phyloP scores from a whole-genome alignment of 139 green algal genomes.

The Chlorella sorokiniana region DNA sequence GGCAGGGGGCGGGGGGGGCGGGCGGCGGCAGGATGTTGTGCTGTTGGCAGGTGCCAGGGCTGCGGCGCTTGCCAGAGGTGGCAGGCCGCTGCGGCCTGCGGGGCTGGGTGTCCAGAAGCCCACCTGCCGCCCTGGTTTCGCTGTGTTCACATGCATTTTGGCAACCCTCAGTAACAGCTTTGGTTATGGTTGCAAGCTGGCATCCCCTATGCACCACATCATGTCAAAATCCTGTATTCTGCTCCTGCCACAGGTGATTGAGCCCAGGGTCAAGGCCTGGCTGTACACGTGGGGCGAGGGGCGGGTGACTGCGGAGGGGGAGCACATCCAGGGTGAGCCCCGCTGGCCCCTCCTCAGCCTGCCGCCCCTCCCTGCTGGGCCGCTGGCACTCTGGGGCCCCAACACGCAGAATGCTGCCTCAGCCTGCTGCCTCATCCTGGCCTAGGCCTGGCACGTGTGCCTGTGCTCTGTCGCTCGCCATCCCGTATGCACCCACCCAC shows the following conservation, averaged over 20 bases:
- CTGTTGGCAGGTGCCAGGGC: not conserved
- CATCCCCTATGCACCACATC: not conserved
- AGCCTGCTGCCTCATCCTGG: too few species aligned
- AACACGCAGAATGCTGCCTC: too few species aligned
- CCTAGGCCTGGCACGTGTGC: too few species aligned
- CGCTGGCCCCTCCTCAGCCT: not conserved
- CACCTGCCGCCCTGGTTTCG: too few species aligned
- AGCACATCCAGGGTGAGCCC: slow-evolving; percentile 28
- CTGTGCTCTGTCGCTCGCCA: too few species aligned
- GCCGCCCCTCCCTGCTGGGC: not conserved
- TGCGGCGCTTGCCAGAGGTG: not conserved
- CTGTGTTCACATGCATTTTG: too few species aligned
- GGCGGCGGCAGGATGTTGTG: too few species aligned
- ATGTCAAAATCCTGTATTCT: not conserved
- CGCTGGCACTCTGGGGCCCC: not conserved
- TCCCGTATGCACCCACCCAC: too few species aligned
- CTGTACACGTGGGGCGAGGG: slow-evolving; percentile 80
- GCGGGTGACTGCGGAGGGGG: slow-evolving; percentile 74
- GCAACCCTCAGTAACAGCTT: not conserved
- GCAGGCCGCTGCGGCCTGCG: not conserved
- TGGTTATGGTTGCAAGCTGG: too few species aligned
- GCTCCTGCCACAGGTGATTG: slow-evolving; percentile 32
- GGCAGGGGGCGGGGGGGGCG: too few species aligned
- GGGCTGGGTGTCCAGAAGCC: too few species aligned
- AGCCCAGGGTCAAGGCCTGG: slow-evolving; percentile 39